phyloP scores from a whole-genome alignment of 2,329 filamentous ascomycete genomes.

The Talaromyces amestolkiae region DNA sequence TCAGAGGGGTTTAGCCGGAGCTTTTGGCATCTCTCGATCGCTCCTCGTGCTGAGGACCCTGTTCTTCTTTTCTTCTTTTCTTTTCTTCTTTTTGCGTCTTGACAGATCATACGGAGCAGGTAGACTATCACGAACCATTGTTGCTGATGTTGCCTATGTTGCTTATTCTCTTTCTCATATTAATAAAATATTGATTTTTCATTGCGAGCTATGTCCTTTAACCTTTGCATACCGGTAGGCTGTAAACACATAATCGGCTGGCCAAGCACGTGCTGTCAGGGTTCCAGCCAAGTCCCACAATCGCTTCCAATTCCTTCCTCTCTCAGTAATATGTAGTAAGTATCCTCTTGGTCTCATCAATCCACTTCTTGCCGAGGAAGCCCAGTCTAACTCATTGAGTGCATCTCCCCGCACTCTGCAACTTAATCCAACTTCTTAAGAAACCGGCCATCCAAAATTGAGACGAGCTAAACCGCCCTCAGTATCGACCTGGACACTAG shows the following conservation, averaged over 20 bases:
- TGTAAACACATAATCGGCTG: neutral
- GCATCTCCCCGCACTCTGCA: slow-evolving; percentile 3
- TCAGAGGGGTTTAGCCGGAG: neutral
- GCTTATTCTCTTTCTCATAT: no score
- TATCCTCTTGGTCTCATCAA: neutral
- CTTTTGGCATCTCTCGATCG: neutral
- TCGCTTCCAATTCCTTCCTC: neutral
- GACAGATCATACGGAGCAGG: neutral
- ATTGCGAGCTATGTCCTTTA: neutral
- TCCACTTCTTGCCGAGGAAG: neutral
- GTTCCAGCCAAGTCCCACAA: neutral
- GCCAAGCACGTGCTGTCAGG: neutral
- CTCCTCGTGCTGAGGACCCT: neutral
- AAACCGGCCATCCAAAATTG: neutral
- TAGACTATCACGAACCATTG: neutral
- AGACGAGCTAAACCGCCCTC: neutral
- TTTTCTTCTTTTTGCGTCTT: neutral
- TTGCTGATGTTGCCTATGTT: no score
- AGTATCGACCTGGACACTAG: neutral
- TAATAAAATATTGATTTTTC: no score
- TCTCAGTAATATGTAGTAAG: neutral
- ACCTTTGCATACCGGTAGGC: neutral
- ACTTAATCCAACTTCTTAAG: neutral
- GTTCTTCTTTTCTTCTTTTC: neutral
- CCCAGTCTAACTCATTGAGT: neutral